Evolutionary conservation across 2,329 filamentous ascomycete genomes (phyloP), one percentile per base, ranked within the genome.

Genomic region (Hysterium pulicare): DNA sequence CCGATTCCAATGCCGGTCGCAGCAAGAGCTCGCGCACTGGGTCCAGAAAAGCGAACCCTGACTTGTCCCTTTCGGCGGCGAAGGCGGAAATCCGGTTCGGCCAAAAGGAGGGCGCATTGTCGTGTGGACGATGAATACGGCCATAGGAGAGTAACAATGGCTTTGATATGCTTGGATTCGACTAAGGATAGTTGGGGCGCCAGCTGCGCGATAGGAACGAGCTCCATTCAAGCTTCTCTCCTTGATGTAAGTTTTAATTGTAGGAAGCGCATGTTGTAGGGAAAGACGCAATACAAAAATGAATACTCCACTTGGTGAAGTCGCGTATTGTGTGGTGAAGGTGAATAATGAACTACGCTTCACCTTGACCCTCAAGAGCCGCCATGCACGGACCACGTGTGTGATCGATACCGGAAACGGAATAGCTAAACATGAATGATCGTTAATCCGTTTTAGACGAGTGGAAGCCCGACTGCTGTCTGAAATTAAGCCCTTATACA

Each of bases 131-230:
- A 86, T 50, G 87, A 95, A 67, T 88, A 96, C 0, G 91, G 91
- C 90, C 91, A 97, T 44, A 88, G 83, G 26, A 97, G 81, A 7
- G 89, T 91, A 17, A 96, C 81, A 13, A 86, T 74, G 30, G 87
- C 90, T 44, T 80, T 77, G 23, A 95, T 61, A 16, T 61, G 55
- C 50, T 61, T 61, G 15, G 59, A 57, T 16, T 61, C 55, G 40
- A 51, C 52, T 11, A 45, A 50, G 21, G 57, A 47, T 15, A 64
- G 57, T 41, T 58, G 49, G 31, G 64, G 65, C 24, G 44, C 47
- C 42, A 67, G 55, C 46, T 60, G 53, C 9, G 63, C 51, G 24
- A 68, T 67, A 21, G 53, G 53, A 22, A 58, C 38, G 13, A 42
- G 49, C 36, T 62, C 57, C 63, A 66, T 67, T 31, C 13, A 28